Base-by-base conservation (phyloP, 148 eudicot genomes). In the Spergularia marina region DNA sequence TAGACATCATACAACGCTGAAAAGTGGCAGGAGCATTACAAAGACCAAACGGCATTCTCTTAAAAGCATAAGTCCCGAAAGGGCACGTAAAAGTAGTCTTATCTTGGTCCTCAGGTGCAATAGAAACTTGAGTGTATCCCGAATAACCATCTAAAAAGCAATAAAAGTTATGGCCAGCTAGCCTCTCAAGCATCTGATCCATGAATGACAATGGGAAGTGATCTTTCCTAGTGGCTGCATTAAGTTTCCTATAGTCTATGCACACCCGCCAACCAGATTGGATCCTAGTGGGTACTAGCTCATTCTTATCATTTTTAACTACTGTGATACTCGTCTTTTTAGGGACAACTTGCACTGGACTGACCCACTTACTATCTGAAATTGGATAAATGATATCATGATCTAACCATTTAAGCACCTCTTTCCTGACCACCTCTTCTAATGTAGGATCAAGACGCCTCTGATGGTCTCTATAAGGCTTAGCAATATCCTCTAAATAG, bases 261-360 rank as follows among this genome's bases (percentile, higher is more conserved):
- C 25, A 23, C 0, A 23, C 25, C 25, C 25, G 25, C 25, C 25
- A 23, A 23, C 25, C 25, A 1, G 25, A 23, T 23, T 23, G 25
- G 25, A 23, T 23, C 25, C 25, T 23, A 23, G 25, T 23, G 25
- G 25, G 25, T 23, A 23, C 25, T 0, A 23, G 25, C 25, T 23
- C 25, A 23, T 23, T 23, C 25, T 23, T 23, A 23, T 23, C 25
- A 23, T 23, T 23, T 23, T 23, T 23, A 23, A 23, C 25, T 23
- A 23, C 25, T 23, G 25, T 23, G 7, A n/a, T 74, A 11, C 52
- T 59, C 0, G 57, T n/a, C 25, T 40, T 74, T 17, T 54, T 40
- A 74, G 39, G 61, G 39, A 16, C 67, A 12, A 61, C 61, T 16
- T 56, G 61, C 25, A 74, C 65, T 7, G 54, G 53, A 67, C 76